Conservation (phyloP, 106 monocot species). For the Triglochin maritima region DNA sequence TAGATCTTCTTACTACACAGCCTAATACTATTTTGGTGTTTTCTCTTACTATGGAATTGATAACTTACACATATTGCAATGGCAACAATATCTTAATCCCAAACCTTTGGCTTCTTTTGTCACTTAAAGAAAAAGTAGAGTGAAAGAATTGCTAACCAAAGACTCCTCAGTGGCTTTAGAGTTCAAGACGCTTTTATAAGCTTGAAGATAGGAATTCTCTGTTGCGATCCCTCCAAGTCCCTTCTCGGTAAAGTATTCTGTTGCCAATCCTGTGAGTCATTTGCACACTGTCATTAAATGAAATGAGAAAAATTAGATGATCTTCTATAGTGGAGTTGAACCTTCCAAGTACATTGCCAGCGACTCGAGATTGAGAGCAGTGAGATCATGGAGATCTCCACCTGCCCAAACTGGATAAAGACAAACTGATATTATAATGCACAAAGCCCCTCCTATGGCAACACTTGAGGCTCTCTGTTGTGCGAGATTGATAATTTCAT, state of each 20-base stretch:
- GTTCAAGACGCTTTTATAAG: constrained; percentile 24
- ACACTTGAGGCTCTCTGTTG: constrained; percentile 32
- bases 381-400: constrained; percentile 31
- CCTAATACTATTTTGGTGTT: no score
- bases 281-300: not conserved
- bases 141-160: constrained; percentile 3
- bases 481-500: constrained; percentile 12
- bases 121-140: not conserved
- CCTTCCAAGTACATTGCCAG: constrained; percentile 44
- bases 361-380: constrained; percentile 28
- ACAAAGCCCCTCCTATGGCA: constrained; percentile 27
- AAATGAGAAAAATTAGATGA: not conserved
- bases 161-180: constrained; percentile 20
- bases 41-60: no score
- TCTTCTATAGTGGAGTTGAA: not conserved
- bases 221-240: not conserved
- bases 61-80: no score
- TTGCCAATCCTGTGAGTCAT: constrained; percentile 9
- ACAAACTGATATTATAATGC: constrained; percentile 25
- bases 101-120: not conserved
- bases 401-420: constrained; percentile 58
- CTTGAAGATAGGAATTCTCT: constrained; percentile 10
- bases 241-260: constrained; percentile 10
- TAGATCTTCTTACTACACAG: no score
- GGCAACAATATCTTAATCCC: not conserved